Evolutionary conservation across 2,329 filamentous ascomycete species (phyloP).

Genomic region (Aspergillus phoenicis): DNA sequence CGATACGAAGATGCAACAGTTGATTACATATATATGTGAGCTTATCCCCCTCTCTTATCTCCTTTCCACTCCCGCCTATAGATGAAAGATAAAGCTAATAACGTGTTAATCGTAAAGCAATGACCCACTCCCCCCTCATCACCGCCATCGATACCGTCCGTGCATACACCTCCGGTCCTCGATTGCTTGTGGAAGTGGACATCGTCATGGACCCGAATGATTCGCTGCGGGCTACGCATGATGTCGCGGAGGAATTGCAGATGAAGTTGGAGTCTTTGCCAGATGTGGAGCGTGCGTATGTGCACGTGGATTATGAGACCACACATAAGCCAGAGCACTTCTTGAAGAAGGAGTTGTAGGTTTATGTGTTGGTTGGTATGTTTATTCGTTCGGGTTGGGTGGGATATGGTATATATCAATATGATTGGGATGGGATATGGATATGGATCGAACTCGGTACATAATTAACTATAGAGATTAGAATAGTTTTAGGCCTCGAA

Average conservation of each 20-base stretch:
- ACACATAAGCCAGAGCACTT: conserved; percentile 89
- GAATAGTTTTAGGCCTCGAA: too few relatives aligned
- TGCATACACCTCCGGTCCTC: conserved; percentile 85
- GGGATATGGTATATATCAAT: too few relatives aligned
- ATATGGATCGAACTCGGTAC: too few relatives aligned
- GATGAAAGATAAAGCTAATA: not conserved
- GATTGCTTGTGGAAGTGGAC: conserved; percentile 93
- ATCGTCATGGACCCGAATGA: conserved; percentile 84
- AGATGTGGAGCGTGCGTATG: conserved; percentile 89
- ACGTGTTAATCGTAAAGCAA: conserved; percentile 45
- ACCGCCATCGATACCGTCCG: conserved; percentile 91
- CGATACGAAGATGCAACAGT: conserved; percentile 80
- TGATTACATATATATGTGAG: conserved; percentile 89
- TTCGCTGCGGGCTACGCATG: conserved; percentile 77
- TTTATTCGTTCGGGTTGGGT: too few relatives aligned
- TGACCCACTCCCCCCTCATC: conserved; percentile 84
- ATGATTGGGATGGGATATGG: too few relatives aligned
- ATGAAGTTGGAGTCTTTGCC: conserved; percentile 90
- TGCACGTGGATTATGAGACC: conserved; percentile 97
- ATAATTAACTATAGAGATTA: too few relatives aligned
- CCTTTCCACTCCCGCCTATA: not conserved
- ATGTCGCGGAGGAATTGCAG: conserved; percentile 91
- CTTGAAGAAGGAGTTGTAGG: conserved; percentile 64
- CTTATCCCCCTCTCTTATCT: conserved; percentile 9
- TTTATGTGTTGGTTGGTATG: too few relatives aligned